Evolutionary conservation across 2,329 filamentous ascomycete genomes (phyloP).

Genomic region (Scortechinia acanthostroma): DNA sequence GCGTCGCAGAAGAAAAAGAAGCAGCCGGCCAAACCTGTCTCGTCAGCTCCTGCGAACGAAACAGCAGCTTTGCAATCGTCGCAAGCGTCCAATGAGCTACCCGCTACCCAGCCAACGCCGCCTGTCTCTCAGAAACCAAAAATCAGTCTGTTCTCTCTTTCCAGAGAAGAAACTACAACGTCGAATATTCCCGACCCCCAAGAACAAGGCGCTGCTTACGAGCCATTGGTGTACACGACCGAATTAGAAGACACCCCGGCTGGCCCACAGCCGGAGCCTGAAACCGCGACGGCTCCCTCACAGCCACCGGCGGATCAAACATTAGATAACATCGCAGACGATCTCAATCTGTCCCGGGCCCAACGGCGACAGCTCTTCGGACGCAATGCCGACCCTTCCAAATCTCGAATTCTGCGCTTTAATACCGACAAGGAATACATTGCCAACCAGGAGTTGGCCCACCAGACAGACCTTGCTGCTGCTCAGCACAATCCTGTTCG

Average conservation of each 20-base stretch:
- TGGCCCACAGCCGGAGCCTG: background rate
- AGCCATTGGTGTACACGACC: background rate
- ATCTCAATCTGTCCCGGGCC: conserved; percentile 51
- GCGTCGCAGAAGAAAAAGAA: conserved; percentile 33
- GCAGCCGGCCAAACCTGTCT: too few relatives aligned
- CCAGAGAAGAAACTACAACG: background rate
- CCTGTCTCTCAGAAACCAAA: background rate
- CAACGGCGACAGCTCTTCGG: conserved; percentile 57
- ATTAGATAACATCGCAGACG: conserved; percentile 45
- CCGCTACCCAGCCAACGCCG: background rate
- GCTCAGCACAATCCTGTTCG: conserved; percentile 56
- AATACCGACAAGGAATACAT: conserved; percentile 60
- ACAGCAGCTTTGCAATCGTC: background rate
- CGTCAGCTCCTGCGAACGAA: conserved; percentile 7
- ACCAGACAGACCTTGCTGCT: conserved; percentile 31
- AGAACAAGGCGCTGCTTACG: background rate
- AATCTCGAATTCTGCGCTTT: conserved; percentile 46
- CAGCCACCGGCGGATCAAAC: conserved; percentile 23
- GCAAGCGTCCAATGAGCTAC: background rate
- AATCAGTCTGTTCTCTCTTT: background rate
- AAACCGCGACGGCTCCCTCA: background rate
- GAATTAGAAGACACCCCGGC: background rate
- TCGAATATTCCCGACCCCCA: background rate
- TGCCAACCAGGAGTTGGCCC: conserved; percentile 49
- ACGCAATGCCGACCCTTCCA: conserved; percentile 23